Evolutionary conservation across 345 rosid genomes (phyloP).

Genomic region (Tarenaya hassleriana): DNA sequence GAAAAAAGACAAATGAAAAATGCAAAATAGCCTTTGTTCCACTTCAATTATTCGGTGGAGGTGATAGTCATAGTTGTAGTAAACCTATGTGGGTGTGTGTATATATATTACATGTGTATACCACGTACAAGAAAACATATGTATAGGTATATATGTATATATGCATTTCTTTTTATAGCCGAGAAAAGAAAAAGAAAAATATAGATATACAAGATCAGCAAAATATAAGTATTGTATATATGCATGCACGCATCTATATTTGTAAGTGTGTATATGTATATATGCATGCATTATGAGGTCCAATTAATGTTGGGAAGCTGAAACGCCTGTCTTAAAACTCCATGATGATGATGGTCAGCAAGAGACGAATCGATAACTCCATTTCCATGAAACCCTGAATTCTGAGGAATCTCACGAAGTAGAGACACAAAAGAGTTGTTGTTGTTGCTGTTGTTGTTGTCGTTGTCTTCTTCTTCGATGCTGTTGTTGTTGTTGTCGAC

Average conservation of each 20-base stretch:
- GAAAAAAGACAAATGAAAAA: too few species aligned
- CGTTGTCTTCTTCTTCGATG: too few species aligned
- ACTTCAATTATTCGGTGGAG: too few species aligned
- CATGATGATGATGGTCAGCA: conserved; percentile 40
- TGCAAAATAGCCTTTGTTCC: too few species aligned
- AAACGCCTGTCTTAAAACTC: conserved; percentile 51
- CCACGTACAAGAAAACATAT: too few species aligned
- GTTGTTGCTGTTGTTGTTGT: conserved; percentile 24
- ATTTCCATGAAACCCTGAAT: conserved; percentile 39
- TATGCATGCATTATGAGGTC: conserved; percentile 29
- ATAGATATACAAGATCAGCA: too few species aligned
- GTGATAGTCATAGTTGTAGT: too few species aligned
- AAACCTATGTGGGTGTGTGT: conserved; percentile 19
- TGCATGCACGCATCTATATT: conserved; percentile 7
- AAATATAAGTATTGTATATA: conserved; percentile 5
- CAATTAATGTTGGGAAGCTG: conserved; percentile 49
- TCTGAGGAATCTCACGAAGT: conserved; percentile 53
- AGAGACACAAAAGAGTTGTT: conserved; percentile 52
- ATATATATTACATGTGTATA: conserved; percentile 14
- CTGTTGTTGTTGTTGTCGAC: neutral
- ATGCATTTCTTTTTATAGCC: too few species aligned
- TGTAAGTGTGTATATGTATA: conserved; percentile 12
- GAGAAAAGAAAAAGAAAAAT: too few species aligned
- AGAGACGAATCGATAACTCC: conserved; percentile 32
- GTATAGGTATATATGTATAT: too few species aligned